A percentile compares a stretch with the other conserved stretches of the same genome.
Evolutionary conservation across 1,139 yeast genomes (phyloP).

Genomic region (Yamadazyma taylorii): DNA sequence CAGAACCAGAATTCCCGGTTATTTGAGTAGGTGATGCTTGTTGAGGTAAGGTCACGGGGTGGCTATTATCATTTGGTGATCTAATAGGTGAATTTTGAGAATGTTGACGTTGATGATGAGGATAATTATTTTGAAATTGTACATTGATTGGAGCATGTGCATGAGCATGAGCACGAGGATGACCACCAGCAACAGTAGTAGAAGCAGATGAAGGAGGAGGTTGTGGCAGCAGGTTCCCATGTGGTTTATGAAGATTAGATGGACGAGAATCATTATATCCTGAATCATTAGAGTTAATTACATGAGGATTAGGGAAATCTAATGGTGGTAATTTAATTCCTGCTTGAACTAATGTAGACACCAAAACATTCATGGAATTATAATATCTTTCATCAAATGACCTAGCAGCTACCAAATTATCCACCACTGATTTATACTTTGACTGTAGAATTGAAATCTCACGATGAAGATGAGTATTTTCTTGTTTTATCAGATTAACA

Average conservation of each 20-base stretch:
- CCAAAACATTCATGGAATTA: constrained; percentile 49
- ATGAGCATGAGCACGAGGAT: no score
- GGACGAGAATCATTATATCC: constrained; percentile 1
- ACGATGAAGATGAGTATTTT: constrained; percentile 38
- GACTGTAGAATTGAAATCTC: constrained; percentile 50
- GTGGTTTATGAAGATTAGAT: constrained; percentile 6
- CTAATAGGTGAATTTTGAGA: constrained; percentile 1
- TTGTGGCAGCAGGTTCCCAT: not conserved
- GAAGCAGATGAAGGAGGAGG: no score
- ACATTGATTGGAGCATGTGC: constrained; percentile 1
- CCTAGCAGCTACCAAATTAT: constrained; percentile 56
- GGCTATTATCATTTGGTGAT: constrained; percentile 2
- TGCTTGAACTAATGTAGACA: constrained; percentile 49
- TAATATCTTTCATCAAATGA: constrained; percentile 57
- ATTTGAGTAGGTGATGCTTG: not conserved
- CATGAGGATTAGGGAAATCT: constrained; percentile 50
- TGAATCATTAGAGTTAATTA: not conserved
- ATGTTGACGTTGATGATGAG: not conserved
- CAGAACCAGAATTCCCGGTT: not conserved
- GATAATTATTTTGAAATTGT: not conserved
- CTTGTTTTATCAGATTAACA: constrained; percentile 40
- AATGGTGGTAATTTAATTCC: constrained; percentile 70
- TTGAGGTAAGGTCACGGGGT: not conserved
- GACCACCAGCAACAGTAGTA: no score
- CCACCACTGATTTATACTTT: constrained; percentile 65